phyloP scores from a whole-genome alignment of 2,329 filamentous ascomycete genomes.

The Zymoseptoria brevis region DNA sequence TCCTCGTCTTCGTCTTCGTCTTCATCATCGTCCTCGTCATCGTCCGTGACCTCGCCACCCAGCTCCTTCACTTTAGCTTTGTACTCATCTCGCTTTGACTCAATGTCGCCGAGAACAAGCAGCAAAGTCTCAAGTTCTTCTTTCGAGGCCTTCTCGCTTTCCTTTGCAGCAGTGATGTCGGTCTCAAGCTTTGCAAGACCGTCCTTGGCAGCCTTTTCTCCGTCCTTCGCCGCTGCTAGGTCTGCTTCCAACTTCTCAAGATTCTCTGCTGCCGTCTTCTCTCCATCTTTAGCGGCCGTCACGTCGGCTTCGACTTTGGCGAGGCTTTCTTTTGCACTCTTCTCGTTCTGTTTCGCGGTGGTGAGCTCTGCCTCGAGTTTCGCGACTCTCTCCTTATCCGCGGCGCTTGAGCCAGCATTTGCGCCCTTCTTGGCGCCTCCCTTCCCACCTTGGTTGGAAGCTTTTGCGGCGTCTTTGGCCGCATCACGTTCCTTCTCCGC shows the following conservation, averaged over 20 bases:
- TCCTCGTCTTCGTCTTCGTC: slow-evolving; percentile 24
- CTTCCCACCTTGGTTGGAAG: slow-evolving; percentile 1
- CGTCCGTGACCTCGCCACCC: slow-evolving; percentile 27
- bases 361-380: slow-evolving; percentile 9
- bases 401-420: background rate
- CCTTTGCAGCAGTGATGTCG: slow-evolving; percentile 10
- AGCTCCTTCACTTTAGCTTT: slow-evolving; percentile 22
- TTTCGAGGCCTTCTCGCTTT: slow-evolving; percentile 12
- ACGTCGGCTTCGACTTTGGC: slow-evolving; percentile 3
- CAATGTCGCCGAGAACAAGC: slow-evolving; percentile 41
- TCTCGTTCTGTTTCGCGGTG: slow-evolving; percentile 4
- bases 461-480: background rate
- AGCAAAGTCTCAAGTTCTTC: slow-evolving; percentile 27
- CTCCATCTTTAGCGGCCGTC: slow-evolving; percentile 1
- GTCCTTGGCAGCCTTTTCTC: slow-evolving; percentile 3
- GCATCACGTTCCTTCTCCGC: slow-evolving; percentile 7
- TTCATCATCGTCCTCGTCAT: slow-evolving; percentile 26
- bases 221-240: slow-evolving; percentile 3
- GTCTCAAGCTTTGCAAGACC: slow-evolving; percentile 10
- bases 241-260: slow-evolving; percentile 11
- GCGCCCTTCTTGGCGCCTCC: background rate
- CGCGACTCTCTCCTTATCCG: slow-evolving; percentile 10
- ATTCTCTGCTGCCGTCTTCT: slow-evolving; percentile 3
- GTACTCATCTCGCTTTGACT: slow-evolving; percentile 34
- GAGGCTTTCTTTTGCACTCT: slow-evolving; percentile 6